Conservation (phyloP, 208 protist genomes). For the Herpetomonas samuelpessoai region DNA sequence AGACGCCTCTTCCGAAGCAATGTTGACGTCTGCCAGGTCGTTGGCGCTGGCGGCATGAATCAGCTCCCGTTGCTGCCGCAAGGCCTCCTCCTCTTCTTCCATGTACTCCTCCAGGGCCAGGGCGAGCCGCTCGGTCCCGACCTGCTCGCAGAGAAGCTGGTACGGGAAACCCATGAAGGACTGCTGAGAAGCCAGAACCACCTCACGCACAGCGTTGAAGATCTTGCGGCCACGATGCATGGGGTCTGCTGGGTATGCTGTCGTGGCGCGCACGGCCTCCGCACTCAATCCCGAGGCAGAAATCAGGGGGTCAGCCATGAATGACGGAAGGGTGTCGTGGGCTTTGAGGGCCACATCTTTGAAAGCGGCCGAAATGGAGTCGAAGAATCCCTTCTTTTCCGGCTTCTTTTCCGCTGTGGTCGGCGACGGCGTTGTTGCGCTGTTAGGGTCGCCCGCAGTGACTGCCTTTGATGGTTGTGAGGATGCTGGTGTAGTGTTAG, state of each 20-base stretch:
- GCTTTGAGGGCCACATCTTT: conserved; percentile 22
- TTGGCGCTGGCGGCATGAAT: background rate
- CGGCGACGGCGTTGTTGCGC: background rate
- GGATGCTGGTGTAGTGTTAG: conserved; percentile 10
- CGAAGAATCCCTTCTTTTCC: conserved; percentile 21
- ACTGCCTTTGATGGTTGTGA: background rate
- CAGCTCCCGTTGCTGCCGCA: background rate
- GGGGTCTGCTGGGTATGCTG: conserved; percentile 30
- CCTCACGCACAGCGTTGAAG: conserved; percentile 43
- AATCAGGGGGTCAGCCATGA: conserved; percentile 31
- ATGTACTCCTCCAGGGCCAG: conserved; percentile 35
- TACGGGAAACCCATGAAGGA: conserved; percentile 71
- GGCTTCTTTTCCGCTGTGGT: background rate
- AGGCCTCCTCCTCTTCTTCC: conserved; percentile 12
- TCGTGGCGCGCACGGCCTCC: conserved; percentile 16
- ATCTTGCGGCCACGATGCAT: conserved; percentile 28
- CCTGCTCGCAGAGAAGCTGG: conserved; percentile 58
- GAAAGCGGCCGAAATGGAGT: conserved; percentile 20
- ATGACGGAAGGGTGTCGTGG: conserved; percentile 25
- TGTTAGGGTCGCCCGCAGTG: background rate
- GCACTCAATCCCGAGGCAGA: conserved; percentile 18
- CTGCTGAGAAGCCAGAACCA: conserved; percentile 58
- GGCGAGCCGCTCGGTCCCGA: conserved; percentile 36
- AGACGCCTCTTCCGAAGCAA: background rate
- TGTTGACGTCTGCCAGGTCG: no score